phyloP scores from a whole-genome alignment of 257 asterid species.

The Przewalskia tangutica region DNA sequence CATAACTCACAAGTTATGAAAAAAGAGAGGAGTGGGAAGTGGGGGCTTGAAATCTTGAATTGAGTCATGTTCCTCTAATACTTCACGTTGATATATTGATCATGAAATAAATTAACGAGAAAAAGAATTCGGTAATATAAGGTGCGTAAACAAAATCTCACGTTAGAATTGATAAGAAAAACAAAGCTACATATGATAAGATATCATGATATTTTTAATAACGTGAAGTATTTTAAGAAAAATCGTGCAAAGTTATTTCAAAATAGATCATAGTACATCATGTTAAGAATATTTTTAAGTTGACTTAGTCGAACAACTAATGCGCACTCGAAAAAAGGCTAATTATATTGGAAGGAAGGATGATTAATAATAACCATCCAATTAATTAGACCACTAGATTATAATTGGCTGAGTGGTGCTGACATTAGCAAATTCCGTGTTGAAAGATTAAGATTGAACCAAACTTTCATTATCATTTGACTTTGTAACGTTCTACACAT shows the following conservation, averaged over 20 bases:
- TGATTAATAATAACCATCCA: neutral
- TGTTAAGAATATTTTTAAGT: neutral
- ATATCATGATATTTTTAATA: neutral
- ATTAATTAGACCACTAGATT: neutral
- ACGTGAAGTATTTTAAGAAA: neutral
- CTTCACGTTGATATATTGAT: neutral
- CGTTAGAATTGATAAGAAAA: neutral
- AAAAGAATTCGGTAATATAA: neutral
- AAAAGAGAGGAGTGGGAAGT: constrained; percentile 6
- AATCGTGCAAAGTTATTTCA: neutral
- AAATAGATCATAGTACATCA: neutral
- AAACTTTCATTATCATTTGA: neutral
- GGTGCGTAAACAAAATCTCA: neutral
- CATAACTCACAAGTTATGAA: neutral
- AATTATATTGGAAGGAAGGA: neutral
- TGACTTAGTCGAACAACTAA: neutral
- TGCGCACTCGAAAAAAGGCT: neutral
- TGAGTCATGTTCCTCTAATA: neutral
- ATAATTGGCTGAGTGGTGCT: neutral
- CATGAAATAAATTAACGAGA: neutral
- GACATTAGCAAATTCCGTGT: neutral
- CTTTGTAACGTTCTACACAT: neutral
- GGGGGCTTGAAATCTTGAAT: constrained; percentile 6
- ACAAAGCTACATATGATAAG: neutral
- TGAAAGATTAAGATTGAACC: neutral